These are phyloP conservation scores for Phytophthora palmivora DNA, from an alignment of 352 stramenopile species.

Conservation along the genomic window DNA sequence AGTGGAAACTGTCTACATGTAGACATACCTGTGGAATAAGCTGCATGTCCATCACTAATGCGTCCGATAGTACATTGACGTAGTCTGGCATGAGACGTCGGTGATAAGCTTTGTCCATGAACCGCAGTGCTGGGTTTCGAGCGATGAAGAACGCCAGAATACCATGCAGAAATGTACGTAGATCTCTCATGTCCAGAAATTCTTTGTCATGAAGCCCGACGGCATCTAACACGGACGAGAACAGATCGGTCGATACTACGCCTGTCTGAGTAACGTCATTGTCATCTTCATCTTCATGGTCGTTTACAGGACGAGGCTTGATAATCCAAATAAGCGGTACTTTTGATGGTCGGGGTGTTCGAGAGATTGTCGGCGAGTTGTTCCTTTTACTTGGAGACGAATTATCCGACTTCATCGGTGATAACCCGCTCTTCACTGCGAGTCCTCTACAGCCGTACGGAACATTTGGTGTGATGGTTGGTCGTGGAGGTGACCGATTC, in stretches of 20 bases:
- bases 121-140: slow-evolving; percentile 52
- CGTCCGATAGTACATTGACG: slow-evolving; percentile 48
- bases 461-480: slow-evolving; percentile 15
- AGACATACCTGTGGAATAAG: slow-evolving; percentile 46
- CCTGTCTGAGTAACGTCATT: not conserved
- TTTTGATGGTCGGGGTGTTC: slow-evolving; percentile 28
- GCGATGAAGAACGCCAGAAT: slow-evolving; percentile 64
- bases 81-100: slow-evolving; percentile 59
- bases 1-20: not conserved
- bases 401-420: slow-evolving; percentile 12
- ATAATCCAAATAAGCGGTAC: slow-evolving; percentile 36
- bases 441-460: slow-evolving; percentile 33
- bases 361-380: slow-evolving; percentile 1
- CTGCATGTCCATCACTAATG: slow-evolving; percentile 57
- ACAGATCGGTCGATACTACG: slow-evolving; percentile 52
- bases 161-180: slow-evolving; percentile 58
- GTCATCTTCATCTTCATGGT: slow-evolving; percentile 10
- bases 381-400: slow-evolving; percentile 15
- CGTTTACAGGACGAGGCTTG: slow-evolving; percentile 13
- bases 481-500: slow-evolving; percentile 31
- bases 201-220: slow-evolving; percentile 50
- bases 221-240: slow-evolving; percentile 43
- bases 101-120: slow-evolving; percentile 73
- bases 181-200: slow-evolving; percentile 51
- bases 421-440: slow-evolving; percentile 13